phyloP scores from a whole-genome alignment of 129 eudicot genomes.

The Glebionis coronaria region DNA sequence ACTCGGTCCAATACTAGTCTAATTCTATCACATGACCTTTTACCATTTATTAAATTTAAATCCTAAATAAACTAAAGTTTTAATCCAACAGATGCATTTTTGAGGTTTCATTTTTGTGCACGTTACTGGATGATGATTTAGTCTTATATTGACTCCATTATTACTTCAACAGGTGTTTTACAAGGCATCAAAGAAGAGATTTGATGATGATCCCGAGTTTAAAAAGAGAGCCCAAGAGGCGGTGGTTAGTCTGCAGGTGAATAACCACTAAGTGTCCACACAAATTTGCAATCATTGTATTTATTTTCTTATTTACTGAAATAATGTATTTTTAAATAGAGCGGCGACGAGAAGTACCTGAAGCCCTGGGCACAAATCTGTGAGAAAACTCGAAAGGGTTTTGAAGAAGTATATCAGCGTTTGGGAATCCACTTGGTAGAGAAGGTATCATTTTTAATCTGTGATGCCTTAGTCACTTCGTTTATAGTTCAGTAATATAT shows the following conservation, averaged over 20 bases:
- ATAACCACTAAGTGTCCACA: conserved; percentile 3
- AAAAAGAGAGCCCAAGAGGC: conserved; percentile 95
- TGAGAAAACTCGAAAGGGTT: conserved; percentile 85
- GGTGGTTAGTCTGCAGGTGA: conserved; percentile 96
- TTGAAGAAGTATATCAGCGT: conserved; percentile 57
- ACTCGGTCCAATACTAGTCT: too few relatives aligned
- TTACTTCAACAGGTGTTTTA: conserved; percentile 51
- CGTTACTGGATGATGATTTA: too few relatives aligned
- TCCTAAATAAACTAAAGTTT: too few relatives aligned
- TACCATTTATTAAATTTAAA: too few relatives aligned
- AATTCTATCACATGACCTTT: too few relatives aligned
- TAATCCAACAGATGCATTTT: too few relatives aligned
- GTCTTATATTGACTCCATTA: conserved; percentile 5
- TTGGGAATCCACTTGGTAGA: conserved; percentile 83
- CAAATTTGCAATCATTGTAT: neutral
- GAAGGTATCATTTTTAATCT: conserved; percentile 42
- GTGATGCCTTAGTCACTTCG: too few relatives aligned
- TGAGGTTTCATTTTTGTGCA: too few relatives aligned
- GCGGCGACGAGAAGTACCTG: conserved; percentile 67
- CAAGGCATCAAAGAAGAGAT: conserved; percentile 8
- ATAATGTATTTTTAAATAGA: conserved; percentile 32
- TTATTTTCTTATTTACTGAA: neutral
- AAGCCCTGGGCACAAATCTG: conserved; percentile 90
- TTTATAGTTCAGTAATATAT: too few relatives aligned
- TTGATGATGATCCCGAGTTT: conserved; percentile 78